Evolutionary conservation across 495 filamentous ascomycete species (phyloP).

Genomic region (Talaromyces thailandensis): DNA sequence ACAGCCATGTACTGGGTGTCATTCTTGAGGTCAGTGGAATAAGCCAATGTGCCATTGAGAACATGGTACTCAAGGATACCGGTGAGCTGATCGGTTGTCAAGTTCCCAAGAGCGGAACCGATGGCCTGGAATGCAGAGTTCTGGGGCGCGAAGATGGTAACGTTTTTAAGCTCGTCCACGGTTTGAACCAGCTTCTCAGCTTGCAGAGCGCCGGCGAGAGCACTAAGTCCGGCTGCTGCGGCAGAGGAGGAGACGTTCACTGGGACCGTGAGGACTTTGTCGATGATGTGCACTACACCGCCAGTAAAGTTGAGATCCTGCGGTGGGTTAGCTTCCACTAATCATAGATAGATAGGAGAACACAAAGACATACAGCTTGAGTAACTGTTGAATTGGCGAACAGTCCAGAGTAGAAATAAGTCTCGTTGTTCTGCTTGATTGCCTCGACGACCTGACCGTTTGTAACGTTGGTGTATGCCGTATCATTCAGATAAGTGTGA

Average conservation of each 20-base stretch:
- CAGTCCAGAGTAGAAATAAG: constrained; percentile 23
- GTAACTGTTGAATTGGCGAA: constrained; percentile 19
- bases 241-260: constrained; percentile 39
- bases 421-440: constrained; percentile 5
- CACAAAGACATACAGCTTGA: constrained; percentile 16
- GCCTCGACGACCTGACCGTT: constrained; percentile 18
- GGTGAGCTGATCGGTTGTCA: constrained; percentile 37
- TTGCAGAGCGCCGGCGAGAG: constrained; percentile 46
- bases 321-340: not conserved
- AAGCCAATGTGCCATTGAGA: constrained; percentile 42
- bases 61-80: constrained; percentile 35
- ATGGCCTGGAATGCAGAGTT: constrained; percentile 55
- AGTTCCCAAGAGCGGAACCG: constrained; percentile 37
- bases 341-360: not conserved
- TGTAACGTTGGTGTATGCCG: constrained; percentile 30
- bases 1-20: constrained; percentile 34
- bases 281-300: constrained; percentile 59
- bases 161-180: constrained; percentile 30
- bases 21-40: constrained; percentile 35
- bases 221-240: constrained; percentile 42
- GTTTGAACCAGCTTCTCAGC: constrained; percentile 28
- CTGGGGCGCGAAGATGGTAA: constrained; percentile 56
- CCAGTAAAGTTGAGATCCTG: constrained; percentile 52
- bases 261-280: constrained; percentile 49
- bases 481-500: constrained; percentile 45